These are phyloP conservation scores for Arachis monticola DNA, from an alignment of 331 rosid genomes.

Conservation along the genomic window DNA sequence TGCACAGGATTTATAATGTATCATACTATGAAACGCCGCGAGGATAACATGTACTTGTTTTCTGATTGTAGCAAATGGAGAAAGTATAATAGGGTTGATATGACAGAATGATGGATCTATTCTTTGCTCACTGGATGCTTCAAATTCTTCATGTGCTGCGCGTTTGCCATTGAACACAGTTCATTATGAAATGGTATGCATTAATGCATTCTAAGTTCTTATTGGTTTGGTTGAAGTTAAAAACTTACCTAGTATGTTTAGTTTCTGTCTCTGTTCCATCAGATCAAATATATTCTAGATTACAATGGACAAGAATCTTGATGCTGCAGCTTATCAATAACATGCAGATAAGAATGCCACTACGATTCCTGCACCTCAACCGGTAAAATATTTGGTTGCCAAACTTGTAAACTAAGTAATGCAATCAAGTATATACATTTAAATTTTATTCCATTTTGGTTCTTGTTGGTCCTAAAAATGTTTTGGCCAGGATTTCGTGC, in stretches of 20 bases:
- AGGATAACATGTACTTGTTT: conserved; percentile 7
- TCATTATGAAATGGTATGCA: background rate
- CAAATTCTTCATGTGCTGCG: background rate
- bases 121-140: conserved; percentile 19
- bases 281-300: conserved; percentile 9
- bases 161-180: background rate
- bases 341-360: background rate
- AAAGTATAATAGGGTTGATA: background rate
- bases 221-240: conserved; percentile 18
- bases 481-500: conserved; percentile 4
- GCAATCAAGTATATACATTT: conserved; percentile 5
- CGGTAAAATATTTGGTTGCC: conserved; percentile 21
- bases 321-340: background rate
- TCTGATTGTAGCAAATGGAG: conserved; percentile 18
- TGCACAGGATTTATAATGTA: background rate
- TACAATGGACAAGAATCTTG: conserved; percentile 14
- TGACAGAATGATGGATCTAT: conserved; percentile 24
- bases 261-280: background rate
- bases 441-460: conserved; percentile 24
- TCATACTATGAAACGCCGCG: background rate
- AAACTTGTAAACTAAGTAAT: background rate
- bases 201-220: background rate
- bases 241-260: background rate
- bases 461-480: conserved; percentile 20
- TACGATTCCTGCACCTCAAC: background rate